Base-by-base conservation (phyloP, 176 grass and related monocot genomes). In the Phragmites australis region DNA sequence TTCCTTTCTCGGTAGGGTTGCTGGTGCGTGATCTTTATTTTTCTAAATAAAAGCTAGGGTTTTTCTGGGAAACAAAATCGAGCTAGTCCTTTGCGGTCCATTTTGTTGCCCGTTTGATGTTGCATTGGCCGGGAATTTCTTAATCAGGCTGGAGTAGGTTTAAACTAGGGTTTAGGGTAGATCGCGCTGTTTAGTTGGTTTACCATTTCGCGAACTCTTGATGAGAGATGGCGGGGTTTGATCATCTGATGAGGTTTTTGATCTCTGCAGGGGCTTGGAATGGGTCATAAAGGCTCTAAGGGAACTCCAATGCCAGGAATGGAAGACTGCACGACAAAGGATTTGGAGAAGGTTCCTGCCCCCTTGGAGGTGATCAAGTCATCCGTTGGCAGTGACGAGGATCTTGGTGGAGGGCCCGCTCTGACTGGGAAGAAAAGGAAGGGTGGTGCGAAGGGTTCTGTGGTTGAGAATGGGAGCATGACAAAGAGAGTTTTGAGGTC, bases 401-500 rank as follows among this genome's bases (percentile, higher is more conserved):
- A 65, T 82, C 82, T 72, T 8, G 72, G 47, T 5, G 75, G 58
- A 19, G 78, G 64, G 16, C 41, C 51, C 51, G n/a, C 13, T 26
- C 44, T 82, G 59, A 43, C 64, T 27, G 89, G 85, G 55, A 93
- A 76, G 76, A 88, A 89, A 55, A 90, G 93, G 67, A 97, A 90
- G 62, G 85, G 83, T 44, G 58, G 40, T 58, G 82, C 53, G 46
- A 90, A 79, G 70, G 72, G 27, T 86, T 71, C 78, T 56, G 52
- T n/a, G 8, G 82, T 64, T 45, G 88, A 87, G 53, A 80, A 85
- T 18, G 80, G 88, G 30, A 19, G 43, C 2, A 66, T 25, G 7
- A 72, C 83, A 19, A 93, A 86, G 79, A 93, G 88, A 71, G 43
- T 89, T 25, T 54, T 93, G 34, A 81, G 93, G 46, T 93, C 93